Evolutionary conservation across 768 basidiomycete species (phyloP), one percentile per base, ranked within the genome.

Genomic region (Mycena filopes): DNA sequence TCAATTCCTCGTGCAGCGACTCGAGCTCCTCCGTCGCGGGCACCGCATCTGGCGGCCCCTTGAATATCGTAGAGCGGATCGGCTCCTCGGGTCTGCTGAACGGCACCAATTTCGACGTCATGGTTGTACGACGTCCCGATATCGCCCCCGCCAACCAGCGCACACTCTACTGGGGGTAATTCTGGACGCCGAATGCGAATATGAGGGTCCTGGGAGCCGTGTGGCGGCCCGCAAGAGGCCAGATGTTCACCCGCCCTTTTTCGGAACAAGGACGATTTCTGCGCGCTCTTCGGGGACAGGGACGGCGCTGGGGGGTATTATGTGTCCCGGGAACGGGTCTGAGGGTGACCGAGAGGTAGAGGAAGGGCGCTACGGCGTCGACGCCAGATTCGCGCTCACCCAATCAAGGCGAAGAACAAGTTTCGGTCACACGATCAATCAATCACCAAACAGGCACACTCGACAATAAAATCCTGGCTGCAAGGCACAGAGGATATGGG

Each of bases 1-100:
- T 79, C 49, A 95, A 86, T 74, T 94, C 91, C 46, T 80, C 71
- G 42, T 89, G 86, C 23, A 94, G 82, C 23, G 75, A 69, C 62
- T 91, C 87, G 53, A 94, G 86, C 42, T 94, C 93, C 55, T 91
- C 89, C 20, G 87, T 86, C 23, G 89, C 82, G 10, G 93, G 93
- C 18, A 95, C 83, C 15, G 82, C 75, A 60, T 93, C 90, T 60
- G 90, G 81, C 1, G 84, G 83, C 68, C 81, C 86, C 80, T 86
- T 89, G 73, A 92, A 79, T 60, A 94, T 78, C 62, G 82, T 74
- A 42, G 91, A 90, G 65, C 84, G 86, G 63, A 88, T 80, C 66
- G 77, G 70, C n/a, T 82, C 75, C 49, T 84, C 84, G 41, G 76
- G 73, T 60, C 80, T 68, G 55, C 59, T 66, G 77, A 83, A 93